A percentile compares a stretch with the other conserved stretches of the same genome.
Evolutionary conservation across 129 eudicot genomes (phyloP).

Genomic region (Tagetes patula): DNA sequence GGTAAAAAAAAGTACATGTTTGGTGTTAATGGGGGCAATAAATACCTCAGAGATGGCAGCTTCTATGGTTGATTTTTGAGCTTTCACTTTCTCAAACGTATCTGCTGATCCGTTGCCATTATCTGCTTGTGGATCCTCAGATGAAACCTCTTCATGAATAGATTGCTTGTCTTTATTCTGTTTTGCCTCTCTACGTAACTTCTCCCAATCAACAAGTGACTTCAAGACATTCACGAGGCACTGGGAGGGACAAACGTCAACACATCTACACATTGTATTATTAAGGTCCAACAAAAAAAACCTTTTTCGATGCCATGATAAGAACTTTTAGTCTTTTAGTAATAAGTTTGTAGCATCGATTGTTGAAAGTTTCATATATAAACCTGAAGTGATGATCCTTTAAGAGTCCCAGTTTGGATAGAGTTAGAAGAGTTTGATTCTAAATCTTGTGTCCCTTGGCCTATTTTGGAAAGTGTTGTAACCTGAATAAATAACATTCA

Average conservation of each 20-base stretch:
- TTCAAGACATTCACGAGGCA: conserved; percentile 79
- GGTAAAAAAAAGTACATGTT: conserved; percentile 5
- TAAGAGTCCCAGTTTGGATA: conserved; percentile 65
- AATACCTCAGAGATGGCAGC: conserved; percentile 82
- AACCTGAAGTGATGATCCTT: conserved; percentile 90
- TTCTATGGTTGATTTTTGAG: conserved; percentile 89
- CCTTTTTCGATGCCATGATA: background rate
- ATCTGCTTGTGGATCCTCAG: conserved; percentile 38
- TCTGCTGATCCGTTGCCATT: conserved; percentile 45
- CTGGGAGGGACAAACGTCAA: conserved; percentile 34
- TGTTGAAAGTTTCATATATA: background rate
- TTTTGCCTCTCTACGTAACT: conserved; percentile 55
- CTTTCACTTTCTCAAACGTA: conserved; percentile 83
- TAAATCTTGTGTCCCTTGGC: conserved; percentile 78
- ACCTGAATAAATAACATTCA: conserved; percentile 40
- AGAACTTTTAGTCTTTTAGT: background rate
- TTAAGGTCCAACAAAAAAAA: background rate
- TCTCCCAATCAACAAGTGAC: conserved; percentile 89
- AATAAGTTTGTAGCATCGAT: conserved; percentile 3
- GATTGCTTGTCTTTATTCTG: conserved; percentile 42
- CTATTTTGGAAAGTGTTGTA: conserved; percentile 73
- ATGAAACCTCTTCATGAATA: conserved; percentile 36
- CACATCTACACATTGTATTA: conserved; percentile 11
- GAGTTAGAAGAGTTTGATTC: conserved; percentile 71
- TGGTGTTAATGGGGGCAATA: conserved; percentile 7